Percentiles rank a stretch among this genome's conserved stretches.
Conservation (phyloP, 2,329 filamentous ascomycete genomes). For the Leptographium radiaticola region DNA sequence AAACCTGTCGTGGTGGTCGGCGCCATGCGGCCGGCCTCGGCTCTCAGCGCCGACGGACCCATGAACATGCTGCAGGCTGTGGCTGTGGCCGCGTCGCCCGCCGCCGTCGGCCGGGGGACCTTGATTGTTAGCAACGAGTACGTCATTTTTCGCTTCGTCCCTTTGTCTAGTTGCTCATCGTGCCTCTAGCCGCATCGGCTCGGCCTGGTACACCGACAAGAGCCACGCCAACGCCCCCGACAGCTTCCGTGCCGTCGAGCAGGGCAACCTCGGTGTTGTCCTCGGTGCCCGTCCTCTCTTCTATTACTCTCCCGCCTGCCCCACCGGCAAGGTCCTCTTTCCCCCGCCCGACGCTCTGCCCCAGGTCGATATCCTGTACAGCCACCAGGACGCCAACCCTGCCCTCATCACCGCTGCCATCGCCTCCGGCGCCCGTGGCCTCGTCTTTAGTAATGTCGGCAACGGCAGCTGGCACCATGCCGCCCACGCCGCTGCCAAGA, state of each 20-base stretch:
- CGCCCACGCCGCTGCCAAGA: conserved; percentile 28
- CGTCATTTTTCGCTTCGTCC: background rate
- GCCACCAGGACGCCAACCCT: conserved; percentile 38
- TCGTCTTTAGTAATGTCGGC: conserved; percentile 42
- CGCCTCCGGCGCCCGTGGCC: conserved; percentile 35
- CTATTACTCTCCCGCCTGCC: conserved; percentile 38
- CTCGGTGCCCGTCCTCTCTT: conserved; percentile 45
- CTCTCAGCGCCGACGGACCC: conserved; percentile 48
- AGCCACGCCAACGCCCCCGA: conserved; percentile 49
- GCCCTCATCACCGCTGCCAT: conserved; percentile 32
- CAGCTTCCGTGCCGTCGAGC: conserved; percentile 45
- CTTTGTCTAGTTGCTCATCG: background rate
- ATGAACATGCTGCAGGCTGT: conserved; percentile 47
- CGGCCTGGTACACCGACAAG: conserved; percentile 46
- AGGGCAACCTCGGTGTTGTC: conserved; percentile 43
- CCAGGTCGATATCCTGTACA: conserved; percentile 42
- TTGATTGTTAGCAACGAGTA: conserved; percentile 47
- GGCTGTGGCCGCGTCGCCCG: conserved; percentile 34
- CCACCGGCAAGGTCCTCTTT: conserved; percentile 31
- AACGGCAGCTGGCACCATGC: conserved; percentile 33
- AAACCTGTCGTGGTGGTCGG: conserved; percentile 50
- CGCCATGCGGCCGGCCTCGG: conserved; percentile 50
- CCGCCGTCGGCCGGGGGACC: conserved; percentile 35
- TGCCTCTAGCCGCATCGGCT: conserved; percentile 31
- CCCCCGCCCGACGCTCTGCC: conserved; percentile 28